A percentile compares a stretch with the other conserved stretches of the same genome.
Conservation (phyloP, 805 yeast species). For the Osmozyma mogii region DNA sequence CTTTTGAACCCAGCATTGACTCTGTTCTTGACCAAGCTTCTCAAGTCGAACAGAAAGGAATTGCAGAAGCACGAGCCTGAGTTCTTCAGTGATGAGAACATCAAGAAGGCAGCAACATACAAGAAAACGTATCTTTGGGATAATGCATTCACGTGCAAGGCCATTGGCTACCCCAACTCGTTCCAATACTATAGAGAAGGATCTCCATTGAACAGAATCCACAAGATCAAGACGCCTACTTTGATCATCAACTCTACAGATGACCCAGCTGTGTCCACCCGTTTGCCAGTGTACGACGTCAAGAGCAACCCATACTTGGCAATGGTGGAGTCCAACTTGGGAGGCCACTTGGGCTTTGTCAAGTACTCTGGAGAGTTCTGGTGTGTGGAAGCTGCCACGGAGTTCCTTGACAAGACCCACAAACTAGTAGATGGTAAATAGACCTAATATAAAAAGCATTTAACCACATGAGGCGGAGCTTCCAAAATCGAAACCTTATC, state of each 20-base stretch:
- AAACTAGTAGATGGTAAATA: too few species aligned
- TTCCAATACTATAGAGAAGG: slow-evolving; percentile 59
- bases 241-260: slow-evolving; percentile 58
- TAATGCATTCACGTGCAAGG: slow-evolving; percentile 51
- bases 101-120: slow-evolving; percentile 11
- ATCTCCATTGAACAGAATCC: slow-evolving; percentile 47
- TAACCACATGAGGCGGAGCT: too few species aligned
- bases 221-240: slow-evolving; percentile 52
- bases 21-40: slow-evolving; percentile 22
- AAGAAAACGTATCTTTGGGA: slow-evolving; percentile 52
- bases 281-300: slow-evolving; percentile 47
- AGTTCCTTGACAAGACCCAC: slow-evolving; percentile 22
- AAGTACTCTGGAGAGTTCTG: slow-evolving; percentile 54
- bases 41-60: slow-evolving; percentile 28
- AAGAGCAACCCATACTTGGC: slow-evolving; percentile 50
- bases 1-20: slow-evolving; percentile 28
- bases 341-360: slow-evolving; percentile 85
- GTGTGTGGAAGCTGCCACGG: slow-evolving; percentile 37
- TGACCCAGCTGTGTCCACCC: slow-evolving; percentile 63
- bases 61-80: slow-evolving; percentile 21
- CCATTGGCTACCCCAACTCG: slow-evolving; percentile 59
- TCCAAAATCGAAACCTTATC: too few species aligned
- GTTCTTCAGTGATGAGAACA: slow-evolving; percentile 17
- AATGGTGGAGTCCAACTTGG: slow-evolving; percentile 53
- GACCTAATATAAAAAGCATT: too few species aligned